A percentile compares a stretch with the other conserved stretches of the same genome.
phyloP scores from a whole-genome alignment of 2,329 filamentous ascomycete species.

The Xylariaceae sp. region DNA sequence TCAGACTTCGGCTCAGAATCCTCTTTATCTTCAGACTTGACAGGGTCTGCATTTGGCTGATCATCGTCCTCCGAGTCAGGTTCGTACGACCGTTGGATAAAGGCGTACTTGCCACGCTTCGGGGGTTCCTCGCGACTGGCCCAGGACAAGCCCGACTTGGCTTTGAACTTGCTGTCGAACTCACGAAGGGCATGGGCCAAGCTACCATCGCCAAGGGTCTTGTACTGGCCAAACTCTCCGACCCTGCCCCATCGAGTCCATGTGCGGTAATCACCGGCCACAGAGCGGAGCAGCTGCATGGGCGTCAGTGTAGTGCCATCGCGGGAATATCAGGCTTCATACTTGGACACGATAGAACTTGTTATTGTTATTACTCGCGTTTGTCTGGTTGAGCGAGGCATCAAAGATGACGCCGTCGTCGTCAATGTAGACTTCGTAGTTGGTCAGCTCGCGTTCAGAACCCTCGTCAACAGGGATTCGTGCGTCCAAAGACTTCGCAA shows the following conservation, averaged over 20 bases:
- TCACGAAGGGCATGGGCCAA: conserved; percentile 37
- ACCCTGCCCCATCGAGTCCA: conserved; percentile 83
- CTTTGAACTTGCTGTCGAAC: conserved; percentile 56
- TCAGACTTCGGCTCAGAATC: conserved; percentile 19
- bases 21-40: conserved; percentile 14
- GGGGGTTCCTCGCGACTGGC: conserved; percentile 45
- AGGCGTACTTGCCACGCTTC: conserved; percentile 66
- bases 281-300: conserved; percentile 34
- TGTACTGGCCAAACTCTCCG: conserved; percentile 47
- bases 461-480: conserved; percentile 45
- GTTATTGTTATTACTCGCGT: conserved; percentile 65
- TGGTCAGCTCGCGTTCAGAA: conserved; percentile 24
- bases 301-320: neutral
- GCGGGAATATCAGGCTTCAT: conserved; percentile 14
- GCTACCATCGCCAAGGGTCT: conserved; percentile 32
- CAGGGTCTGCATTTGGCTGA: conserved; percentile 20
- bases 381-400: conserved; percentile 72
- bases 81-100: conserved; percentile 71
- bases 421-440: conserved; percentile 57
- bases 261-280: conserved; percentile 39
- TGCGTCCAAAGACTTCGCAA: conserved; percentile 37
- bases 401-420: conserved; percentile 63
- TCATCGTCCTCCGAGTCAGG: conserved; percentile 44
- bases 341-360: conserved; percentile 76
- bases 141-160: conserved; percentile 54